These are phyloP conservation scores for Trichoderma breve DNA, from an alignment of 2,329 filamentous ascomycete genomes.

Conservation along the genomic window DNA sequence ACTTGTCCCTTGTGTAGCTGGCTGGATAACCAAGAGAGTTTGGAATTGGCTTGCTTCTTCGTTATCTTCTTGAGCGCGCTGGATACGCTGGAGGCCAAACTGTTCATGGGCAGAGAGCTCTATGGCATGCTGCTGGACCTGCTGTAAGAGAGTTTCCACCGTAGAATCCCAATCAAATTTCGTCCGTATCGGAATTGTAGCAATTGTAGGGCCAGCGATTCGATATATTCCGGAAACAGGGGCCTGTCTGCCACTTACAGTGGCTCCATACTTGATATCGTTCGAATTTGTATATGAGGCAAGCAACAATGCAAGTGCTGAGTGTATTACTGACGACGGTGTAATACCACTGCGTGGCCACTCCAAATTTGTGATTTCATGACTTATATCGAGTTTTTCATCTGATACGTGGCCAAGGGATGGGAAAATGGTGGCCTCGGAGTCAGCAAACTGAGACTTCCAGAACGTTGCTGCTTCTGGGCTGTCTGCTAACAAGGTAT, in stretches of 20 bases:
- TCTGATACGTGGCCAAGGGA: not conserved
- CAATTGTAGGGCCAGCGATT: conserved; percentile 9
- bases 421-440: conserved; percentile 9
- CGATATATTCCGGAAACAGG: not conserved
- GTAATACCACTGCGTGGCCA: not conserved
- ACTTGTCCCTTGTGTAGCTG: not conserved
- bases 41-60: conserved; percentile 23
- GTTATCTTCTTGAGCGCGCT: conserved; percentile 17
- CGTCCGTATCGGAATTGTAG: conserved; percentile 22
- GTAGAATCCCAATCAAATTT: conserved; percentile 12
- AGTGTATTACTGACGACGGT: conserved; percentile 19
- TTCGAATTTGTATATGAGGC: conserved; percentile 34
- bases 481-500: not conserved
- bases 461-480: not conserved
- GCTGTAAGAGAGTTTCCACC: conserved; percentile 12
- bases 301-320: conserved; percentile 33
- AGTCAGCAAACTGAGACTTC: conserved; percentile 1
- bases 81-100: conserved; percentile 33
- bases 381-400: not conserved
- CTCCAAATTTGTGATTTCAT: not conserved
- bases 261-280: conserved; percentile 32
- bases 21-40: conserved; percentile 18
- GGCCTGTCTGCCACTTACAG: conserved; percentile 24
- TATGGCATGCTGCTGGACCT: conserved; percentile 27
- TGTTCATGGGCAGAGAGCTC: conserved; percentile 30